Evolutionary conservation across 257 asterid genomes (phyloP).

Genomic region (Marsdenia floribunda): DNA sequence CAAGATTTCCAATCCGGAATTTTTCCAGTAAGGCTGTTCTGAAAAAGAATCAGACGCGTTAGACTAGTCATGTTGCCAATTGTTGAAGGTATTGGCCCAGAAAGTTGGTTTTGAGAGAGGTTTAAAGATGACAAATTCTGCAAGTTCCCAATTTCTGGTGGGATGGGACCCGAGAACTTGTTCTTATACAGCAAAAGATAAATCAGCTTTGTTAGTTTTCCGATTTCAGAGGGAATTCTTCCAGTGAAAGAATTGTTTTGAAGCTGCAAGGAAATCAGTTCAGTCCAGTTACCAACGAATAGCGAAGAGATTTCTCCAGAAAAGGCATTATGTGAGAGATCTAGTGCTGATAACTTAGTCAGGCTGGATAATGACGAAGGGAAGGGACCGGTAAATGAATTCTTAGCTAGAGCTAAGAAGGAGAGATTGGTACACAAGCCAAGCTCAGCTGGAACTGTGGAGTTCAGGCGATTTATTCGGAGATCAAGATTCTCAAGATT

Average conservation of each 20-base stretch:
- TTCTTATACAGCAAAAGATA: conserved; percentile 40
- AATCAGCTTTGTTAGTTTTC: conserved; percentile 32
- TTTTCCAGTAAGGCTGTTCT: conserved; percentile 53
- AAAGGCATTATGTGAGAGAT: conserved; percentile 54
- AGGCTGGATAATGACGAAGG: conserved; percentile 61
- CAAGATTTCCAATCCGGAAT: conserved; percentile 58
- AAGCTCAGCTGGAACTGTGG: conserved; percentile 37
- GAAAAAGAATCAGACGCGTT: conserved; percentile 33
- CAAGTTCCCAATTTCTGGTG: conserved; percentile 49
- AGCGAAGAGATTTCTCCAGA: conserved; percentile 52
- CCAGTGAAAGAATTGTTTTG: conserved; percentile 54
- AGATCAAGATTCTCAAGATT: conserved; percentile 28
- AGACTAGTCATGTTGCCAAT: conserved; percentile 51
- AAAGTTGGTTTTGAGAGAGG: conserved; percentile 45
- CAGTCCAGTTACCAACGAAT: conserved; percentile 50
- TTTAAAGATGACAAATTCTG: conserved; percentile 28
- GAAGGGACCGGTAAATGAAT: conserved; percentile 51
- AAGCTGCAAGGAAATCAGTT: conserved; percentile 54
- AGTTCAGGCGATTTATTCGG: conserved; percentile 19
- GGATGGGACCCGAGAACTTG: conserved; percentile 56
- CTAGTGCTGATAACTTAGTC: conserved; percentile 41
- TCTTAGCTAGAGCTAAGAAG: conserved; percentile 25
- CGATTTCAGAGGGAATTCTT: conserved; percentile 54
- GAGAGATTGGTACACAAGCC: conserved; percentile 32
- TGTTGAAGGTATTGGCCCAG: conserved; percentile 56